Conservation (phyloP, 129 eudicot genomes). For the Heracleum sosnowskyi region DNA sequence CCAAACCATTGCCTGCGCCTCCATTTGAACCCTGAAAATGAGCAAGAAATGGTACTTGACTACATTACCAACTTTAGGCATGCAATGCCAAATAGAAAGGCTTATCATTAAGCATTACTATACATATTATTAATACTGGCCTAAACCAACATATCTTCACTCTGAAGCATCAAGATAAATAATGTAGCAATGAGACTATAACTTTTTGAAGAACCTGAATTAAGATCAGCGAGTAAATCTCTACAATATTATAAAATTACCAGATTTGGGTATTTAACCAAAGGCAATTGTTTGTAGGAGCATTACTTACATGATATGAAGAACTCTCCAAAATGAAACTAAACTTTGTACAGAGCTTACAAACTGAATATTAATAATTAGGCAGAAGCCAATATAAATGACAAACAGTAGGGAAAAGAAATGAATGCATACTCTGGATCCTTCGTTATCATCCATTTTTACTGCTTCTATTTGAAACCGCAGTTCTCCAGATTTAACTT, state of each 20-base stretch:
- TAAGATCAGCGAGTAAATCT: not conserved
- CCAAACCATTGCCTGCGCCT: slow-evolving; percentile 53
- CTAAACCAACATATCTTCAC: not conserved
- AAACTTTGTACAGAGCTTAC: not conserved
- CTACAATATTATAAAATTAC: not conserved
- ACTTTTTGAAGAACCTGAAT: not conserved
- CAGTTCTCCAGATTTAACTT: slow-evolving; percentile 82
- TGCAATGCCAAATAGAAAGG: not conserved
- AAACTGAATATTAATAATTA: not conserved
- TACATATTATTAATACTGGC: not conserved
- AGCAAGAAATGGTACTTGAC: not conserved
- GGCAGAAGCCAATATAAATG: slow-evolving; percentile 1
- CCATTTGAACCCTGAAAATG: slow-evolving; percentile 40
- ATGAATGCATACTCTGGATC: slow-evolving; percentile 40
- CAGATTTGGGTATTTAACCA: not conserved
- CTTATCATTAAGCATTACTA: not conserved
- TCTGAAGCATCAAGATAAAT: not conserved
- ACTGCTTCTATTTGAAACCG: slow-evolving; percentile 68
- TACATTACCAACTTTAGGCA: not conserved
- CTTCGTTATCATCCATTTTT: slow-evolving; percentile 39
- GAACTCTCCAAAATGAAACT: not conserved
- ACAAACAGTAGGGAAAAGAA: not conserved
- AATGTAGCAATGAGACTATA: not conserved
- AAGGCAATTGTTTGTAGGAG: not conserved
- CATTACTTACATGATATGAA: not conserved